Conservation (phyloP, 75 land plant species). For the Cunninghamia lanceolata region DNA sequence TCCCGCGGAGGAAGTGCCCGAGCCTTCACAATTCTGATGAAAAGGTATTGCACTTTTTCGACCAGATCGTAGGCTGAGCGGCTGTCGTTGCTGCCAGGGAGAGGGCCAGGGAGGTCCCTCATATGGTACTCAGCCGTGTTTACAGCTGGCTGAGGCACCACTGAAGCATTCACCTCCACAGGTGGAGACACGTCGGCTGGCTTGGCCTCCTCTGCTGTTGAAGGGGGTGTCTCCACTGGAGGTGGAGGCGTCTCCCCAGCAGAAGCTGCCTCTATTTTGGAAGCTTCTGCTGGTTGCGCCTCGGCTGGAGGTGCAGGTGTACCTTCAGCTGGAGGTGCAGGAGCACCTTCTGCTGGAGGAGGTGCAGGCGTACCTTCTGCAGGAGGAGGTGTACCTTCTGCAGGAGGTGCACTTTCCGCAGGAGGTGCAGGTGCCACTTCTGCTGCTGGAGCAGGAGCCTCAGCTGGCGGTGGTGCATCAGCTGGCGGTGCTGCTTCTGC, state of each 20-base stretch:
- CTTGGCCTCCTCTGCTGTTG: not conserved
- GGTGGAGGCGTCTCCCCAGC: slow-evolving; percentile 17
- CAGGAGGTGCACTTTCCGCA: slow-evolving; percentile 4
- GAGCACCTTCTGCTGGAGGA: not conserved
- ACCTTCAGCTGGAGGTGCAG: not conserved
- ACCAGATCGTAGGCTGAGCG: slow-evolving; percentile 48
- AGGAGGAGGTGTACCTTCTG: not conserved
- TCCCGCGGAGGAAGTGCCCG: slow-evolving; percentile 39
- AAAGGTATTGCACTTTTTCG: slow-evolving; percentile 63
- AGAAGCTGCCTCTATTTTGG: slow-evolving; percentile 10
- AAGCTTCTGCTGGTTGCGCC: not conserved
- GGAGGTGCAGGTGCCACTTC: slow-evolving; percentile 9
- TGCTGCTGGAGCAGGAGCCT: not conserved
- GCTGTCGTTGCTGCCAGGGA: not conserved
- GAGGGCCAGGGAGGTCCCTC: slow-evolving; percentile 18
- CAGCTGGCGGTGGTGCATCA: slow-evolving; percentile 11
- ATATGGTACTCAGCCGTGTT: slow-evolving; percentile 18
- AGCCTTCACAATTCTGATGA: slow-evolving; percentile 57
- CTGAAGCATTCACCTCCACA: slow-evolving; percentile 27
- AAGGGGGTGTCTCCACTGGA: not conserved
- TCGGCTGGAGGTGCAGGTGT: not conserved
- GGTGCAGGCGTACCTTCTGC: not conserved
- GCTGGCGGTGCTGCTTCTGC: slow-evolving; percentile 10
- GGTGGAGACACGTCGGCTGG: slow-evolving; percentile 15
- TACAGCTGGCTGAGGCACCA: not conserved